These are phyloP conservation scores for Apiotrichum akiyoshidainum DNA, from an alignment of 1,284 basidiomycete species.

Conservation along the genomic window DNA sequence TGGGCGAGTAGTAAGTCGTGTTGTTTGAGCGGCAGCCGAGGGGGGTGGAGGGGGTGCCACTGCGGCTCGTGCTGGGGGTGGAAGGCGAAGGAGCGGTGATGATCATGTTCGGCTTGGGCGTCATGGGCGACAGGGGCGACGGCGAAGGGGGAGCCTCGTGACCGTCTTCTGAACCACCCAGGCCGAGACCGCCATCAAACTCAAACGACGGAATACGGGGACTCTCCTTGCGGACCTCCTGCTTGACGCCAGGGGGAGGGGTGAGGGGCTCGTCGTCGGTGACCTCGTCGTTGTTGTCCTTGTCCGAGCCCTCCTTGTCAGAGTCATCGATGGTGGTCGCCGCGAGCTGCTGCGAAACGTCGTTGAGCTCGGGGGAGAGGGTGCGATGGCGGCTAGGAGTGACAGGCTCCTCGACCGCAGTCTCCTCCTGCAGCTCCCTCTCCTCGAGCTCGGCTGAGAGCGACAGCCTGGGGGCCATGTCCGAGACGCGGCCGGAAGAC, in stretches of 20 bases:
- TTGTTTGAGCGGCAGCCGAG: background rate
- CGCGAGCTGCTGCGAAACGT: constrained; percentile 3
- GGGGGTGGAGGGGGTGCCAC: constrained; percentile 3
- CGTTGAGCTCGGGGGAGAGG: constrained; percentile 10
- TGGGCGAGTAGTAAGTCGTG: no score
- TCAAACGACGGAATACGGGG: constrained; percentile 47
- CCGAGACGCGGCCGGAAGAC: constrained; percentile 14
- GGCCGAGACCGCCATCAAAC: constrained; percentile 31
- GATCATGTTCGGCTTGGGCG: constrained; percentile 8
- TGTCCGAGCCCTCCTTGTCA: background rate
- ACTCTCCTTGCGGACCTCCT: constrained; percentile 24
- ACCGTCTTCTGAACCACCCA: background rate
- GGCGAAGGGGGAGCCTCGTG: background rate
- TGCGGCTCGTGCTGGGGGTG: constrained; percentile 1
- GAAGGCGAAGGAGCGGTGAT: constrained; percentile 8
- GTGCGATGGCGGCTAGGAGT: constrained; percentile 6
- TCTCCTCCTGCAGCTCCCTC: background rate
- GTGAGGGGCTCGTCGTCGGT: constrained; percentile 37
- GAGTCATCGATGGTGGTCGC: background rate
- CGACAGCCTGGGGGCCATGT: constrained; percentile 2
- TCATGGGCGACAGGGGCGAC: background rate
- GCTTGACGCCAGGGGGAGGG: constrained; percentile 28
- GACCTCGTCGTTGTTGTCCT: no score
- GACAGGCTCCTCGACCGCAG: background rate
- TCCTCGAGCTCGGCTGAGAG: constrained; percentile 4